These are phyloP conservation scores for Dissophora ornata DNA, from an alignment of 192 early-diverging fungal species.

Conservation along the genomic window DNA sequence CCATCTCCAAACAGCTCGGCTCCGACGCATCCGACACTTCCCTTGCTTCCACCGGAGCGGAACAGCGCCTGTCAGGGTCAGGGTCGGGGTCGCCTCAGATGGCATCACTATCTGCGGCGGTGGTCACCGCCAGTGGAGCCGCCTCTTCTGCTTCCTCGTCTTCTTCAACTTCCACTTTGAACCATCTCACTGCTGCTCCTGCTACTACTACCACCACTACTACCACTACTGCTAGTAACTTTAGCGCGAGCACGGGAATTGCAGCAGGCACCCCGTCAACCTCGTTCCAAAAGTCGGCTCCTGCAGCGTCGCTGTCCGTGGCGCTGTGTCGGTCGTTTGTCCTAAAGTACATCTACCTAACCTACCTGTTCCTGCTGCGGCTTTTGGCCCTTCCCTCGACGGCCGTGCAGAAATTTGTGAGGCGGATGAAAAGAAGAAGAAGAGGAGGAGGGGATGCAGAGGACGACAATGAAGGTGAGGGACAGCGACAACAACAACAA, in stretches of 20 bases:
- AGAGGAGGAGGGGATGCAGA: too few relatives aligned
- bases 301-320: constrained; percentile 24
- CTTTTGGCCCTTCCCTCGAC: constrained; percentile 24
- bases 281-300: constrained; percentile 6
- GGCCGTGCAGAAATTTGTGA: constrained; percentile 14
- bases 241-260: background rate
- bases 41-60: too few relatives aligned
- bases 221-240: background rate
- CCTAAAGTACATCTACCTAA: constrained; percentile 45
- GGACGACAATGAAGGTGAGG: background rate
- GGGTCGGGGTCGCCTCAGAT: too few relatives aligned
- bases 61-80: too few relatives aligned
- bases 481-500: constrained; percentile 1
- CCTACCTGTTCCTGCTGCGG: constrained; percentile 36
- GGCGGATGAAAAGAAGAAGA: background rate
- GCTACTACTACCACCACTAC: background rate
- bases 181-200: background rate
- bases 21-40: background rate
- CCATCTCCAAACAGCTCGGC: background rate
- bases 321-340: constrained; percentile 46
- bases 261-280: background rate
- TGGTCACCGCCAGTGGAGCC: background rate
- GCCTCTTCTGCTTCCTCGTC: background rate
- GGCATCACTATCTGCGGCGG: too few relatives aligned
- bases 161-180: background rate